Conservation (phyloP, 2,329 filamentous ascomycete species). For the Colletotrichum sp. region DNA sequence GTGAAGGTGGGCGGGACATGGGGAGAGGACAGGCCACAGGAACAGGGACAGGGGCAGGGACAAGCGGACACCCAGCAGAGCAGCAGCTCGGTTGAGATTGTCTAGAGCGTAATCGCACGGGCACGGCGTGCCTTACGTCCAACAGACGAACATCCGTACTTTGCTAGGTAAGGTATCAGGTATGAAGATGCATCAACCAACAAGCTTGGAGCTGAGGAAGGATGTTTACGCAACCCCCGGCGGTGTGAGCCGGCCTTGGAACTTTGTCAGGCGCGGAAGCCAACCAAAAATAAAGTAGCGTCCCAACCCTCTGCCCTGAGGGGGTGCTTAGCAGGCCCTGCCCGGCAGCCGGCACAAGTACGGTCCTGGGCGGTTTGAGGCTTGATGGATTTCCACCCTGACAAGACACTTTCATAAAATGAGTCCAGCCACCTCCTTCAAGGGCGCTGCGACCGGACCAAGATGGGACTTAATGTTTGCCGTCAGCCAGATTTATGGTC, state of each 20-base stretch:
- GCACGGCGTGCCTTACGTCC: not conserved
- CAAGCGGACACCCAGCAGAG: not conserved
- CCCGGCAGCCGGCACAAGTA: slow-evolving; percentile 4
- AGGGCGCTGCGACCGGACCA: not conserved
- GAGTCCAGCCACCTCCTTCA: not conserved
- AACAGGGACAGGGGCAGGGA: not conserved
- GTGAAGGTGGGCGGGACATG: not conserved
- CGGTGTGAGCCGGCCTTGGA: not conserved
- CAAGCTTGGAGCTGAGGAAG: not conserved
- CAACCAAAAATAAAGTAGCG: not conserved
- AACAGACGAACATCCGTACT: not conserved
- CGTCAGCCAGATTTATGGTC: not conserved
- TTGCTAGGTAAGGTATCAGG: not conserved
- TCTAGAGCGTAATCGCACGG: not conserved
- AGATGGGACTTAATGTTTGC: not conserved
- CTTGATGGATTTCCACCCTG: not conserved
- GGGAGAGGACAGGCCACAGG: not conserved
- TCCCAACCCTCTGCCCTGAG: not conserved
- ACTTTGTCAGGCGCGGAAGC: not conserved
- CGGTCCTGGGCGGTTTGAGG: not conserved
- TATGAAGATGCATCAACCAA: not conserved
- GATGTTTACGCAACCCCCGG: not conserved
- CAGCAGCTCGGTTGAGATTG: not conserved
- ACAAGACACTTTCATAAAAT: not conserved
- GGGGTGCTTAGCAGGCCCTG: not conserved